Conservation (phyloP, 106 monocot species). For the Allium sativum region DNA sequence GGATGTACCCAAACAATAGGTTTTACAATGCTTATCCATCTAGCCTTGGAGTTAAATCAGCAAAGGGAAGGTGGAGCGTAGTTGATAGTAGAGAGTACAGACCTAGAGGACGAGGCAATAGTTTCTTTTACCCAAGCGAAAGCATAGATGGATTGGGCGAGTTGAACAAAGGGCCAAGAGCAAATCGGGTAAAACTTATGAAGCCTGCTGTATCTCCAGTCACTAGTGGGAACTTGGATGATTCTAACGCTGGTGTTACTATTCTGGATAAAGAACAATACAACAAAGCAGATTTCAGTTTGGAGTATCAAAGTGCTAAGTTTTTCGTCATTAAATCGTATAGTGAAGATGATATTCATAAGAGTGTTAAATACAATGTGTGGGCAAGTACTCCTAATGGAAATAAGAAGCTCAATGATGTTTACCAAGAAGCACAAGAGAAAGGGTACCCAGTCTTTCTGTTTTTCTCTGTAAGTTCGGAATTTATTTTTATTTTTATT, state of each 20-base stretch:
- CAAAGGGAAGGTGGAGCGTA: conserved; percentile 28
- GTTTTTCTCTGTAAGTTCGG: conserved; percentile 79
- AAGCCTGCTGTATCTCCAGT: conserved; percentile 32
- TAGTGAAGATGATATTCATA: conserved; percentile 92
- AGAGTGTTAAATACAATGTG: conserved; percentile 87
- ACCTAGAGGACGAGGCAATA: conserved; percentile 38
- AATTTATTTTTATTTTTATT: not conserved
- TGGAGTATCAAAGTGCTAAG: conserved; percentile 60
- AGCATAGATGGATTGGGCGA: conserved; percentile 64
- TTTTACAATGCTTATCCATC: conserved; percentile 35
- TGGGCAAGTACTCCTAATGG: conserved; percentile 96
- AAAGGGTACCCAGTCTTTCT: conserved; percentile 72
- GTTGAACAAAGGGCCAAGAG: conserved; percentile 81
- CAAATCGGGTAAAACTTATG: conserved; percentile 38
- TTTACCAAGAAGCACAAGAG: conserved; percentile 56
- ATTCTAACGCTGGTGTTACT: conserved; percentile 17
- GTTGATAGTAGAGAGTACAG: conserved; percentile 31
- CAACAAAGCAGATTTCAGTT: conserved; percentile 57
- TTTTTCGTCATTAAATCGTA: conserved; percentile 94
- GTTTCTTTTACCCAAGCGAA: conserved; percentile 45
- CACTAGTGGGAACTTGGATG: conserved; percentile 24
- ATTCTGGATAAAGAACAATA: conserved; percentile 52
- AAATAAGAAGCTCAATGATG: conserved; percentile 96
- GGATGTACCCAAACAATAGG: conserved; percentile 40
- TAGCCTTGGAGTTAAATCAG: conserved; percentile 31